Percentiles rank a stretch among this genome's conserved stretches.
phyloP scores from a whole-genome alignment of 805 yeast species.

The Metschnikowia koreensis region DNA sequence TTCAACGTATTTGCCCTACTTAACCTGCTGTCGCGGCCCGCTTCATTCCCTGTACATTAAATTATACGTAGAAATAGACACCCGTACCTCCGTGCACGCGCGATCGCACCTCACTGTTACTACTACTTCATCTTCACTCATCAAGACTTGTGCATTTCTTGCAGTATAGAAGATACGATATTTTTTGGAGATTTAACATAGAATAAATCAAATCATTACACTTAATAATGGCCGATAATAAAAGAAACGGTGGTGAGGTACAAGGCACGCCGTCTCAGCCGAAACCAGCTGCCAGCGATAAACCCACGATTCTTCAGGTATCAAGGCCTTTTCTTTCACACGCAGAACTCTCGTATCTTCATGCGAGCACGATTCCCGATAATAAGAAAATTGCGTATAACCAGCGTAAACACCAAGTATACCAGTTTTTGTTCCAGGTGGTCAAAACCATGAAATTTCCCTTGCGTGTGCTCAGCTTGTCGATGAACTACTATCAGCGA shows the following conservation, averaged over 20 bases:
- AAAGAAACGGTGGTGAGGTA: not conserved
- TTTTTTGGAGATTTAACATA: not conserved
- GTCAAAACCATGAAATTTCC: constrained; percentile 63
- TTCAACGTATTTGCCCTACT: not conserved
- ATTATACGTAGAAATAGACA: not conserved
- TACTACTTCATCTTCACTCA: not conserved
- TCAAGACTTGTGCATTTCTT: not conserved
- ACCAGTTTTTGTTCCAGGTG: constrained; percentile 53
- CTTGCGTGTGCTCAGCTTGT: constrained; percentile 61
- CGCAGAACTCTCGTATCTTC: constrained; percentile 51
- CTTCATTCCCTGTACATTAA: not conserved
- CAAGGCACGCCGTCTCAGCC: constrained; percentile 1
- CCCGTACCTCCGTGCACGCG: constrained; percentile 9
- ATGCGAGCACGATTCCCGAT: constrained; percentile 51
- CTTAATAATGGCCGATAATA: not conserved
- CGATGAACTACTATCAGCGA: constrained; percentile 72
- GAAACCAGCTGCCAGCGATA: constrained; percentile 1
- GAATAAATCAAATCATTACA: not conserved
- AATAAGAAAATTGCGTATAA: constrained; percentile 43
- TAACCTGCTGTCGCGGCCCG: not conserved
- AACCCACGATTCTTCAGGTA: constrained; percentile 33
- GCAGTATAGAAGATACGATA: no score
- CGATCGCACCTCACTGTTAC: not conserved
- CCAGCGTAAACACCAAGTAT: constrained; percentile 52
- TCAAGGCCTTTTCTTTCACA: constrained; percentile 62